Evolutionary conservation across 441 rosid species (phyloP), one percentile per base, ranked within the genome.

Genomic region (Metrosideros polymorpha): DNA sequence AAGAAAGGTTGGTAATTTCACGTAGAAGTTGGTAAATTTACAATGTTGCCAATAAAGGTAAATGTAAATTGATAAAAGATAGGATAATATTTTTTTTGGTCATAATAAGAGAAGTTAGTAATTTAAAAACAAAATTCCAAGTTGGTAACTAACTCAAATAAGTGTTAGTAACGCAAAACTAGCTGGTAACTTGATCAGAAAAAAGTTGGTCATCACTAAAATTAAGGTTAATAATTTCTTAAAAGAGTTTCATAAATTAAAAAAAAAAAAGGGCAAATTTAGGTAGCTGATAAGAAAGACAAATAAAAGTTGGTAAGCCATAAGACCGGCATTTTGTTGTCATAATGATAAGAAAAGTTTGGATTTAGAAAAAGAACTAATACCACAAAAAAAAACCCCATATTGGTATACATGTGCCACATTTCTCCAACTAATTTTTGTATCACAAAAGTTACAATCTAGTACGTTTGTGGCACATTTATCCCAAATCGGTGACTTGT

Each of bases 371-470:
- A 17, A 30, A 61, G 19, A 61, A 61, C 0, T 7, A 30, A 22
- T 32, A 18, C 7, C 13, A 63, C 76, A 4, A 9, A n/a, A n/a
- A n/a, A n/a, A n/a, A 63, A 63, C 7, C 5, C 43, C 25, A 63
- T 32, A 63, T 0, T 8, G 0, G 1, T 63, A 63, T 22, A 18
- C 4, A 1, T 4, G 2, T 32, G 12, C 19, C 42, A 63, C 43
- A 63, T 63, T 32, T 9, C 35, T 27, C 43, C 32, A 63, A 32
- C 7, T 63, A 10, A 9, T 32, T 63, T 18, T 63, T 2, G 0
- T 63, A 10, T 63, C 27, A 63, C 4, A 61, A 61, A 61, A 63
- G 9, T 4, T 39, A 25, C 7, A 4, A 63, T 47, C 4, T 9
- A 3, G 76, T 63, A 63, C 43, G 32, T 5, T 4, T 18, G 4